These are phyloP conservation scores for Cetraspora pellucida DNA, from an alignment of 192 early-diverging fungal genomes.

Conservation along the genomic window DNA sequence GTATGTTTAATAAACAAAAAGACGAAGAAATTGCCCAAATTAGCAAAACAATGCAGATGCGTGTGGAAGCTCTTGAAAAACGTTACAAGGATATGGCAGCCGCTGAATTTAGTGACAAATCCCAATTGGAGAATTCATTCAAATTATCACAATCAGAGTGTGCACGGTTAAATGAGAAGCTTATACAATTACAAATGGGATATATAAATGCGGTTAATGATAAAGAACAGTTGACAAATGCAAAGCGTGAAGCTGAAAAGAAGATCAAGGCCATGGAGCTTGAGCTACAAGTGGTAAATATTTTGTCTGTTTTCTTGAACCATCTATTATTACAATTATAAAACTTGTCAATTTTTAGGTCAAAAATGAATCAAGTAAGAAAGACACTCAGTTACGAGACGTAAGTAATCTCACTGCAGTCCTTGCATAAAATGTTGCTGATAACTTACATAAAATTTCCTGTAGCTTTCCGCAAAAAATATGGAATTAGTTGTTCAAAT, in stretches of 20 bases:
- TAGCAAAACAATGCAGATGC: neutral
- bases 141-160: constrained; percentile 3
- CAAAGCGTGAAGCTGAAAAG: constrained; percentile 1
- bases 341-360: too few species aligned
- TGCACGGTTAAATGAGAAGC: neutral
- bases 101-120: neutral
- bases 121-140: neutral
- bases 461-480: too few species aligned
- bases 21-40: neutral
- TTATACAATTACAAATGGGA: constrained; percentile 1
- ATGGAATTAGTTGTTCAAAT: too few species aligned
- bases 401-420: too few species aligned
- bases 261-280: neutral
- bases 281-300: constrained; percentile 8
- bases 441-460: too few species aligned
- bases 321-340: too few species aligned
- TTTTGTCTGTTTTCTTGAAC: too few species aligned
- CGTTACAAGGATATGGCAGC: neutral
- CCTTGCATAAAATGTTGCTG: too few species aligned
- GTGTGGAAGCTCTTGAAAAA: neutral
- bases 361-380: too few species aligned
- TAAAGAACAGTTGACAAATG: constrained; percentile 9
- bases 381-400: too few species aligned
- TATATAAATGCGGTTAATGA: constrained; percentile 23
- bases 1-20: neutral